Base-by-base conservation (phyloP, 768 basidiomycete genomes). In the Clavaria fumosa region DNA sequence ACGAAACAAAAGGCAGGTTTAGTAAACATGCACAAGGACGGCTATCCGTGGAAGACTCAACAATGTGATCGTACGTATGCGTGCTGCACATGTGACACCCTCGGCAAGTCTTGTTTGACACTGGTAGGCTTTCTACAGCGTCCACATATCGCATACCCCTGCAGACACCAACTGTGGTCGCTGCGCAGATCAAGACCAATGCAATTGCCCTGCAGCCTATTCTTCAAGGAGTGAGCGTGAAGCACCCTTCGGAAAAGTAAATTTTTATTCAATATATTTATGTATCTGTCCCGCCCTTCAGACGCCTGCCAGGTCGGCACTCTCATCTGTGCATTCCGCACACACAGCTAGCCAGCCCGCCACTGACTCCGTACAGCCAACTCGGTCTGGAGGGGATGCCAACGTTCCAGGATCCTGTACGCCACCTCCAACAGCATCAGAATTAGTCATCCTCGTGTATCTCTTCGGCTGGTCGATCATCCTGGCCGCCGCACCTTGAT, bases 21-120 rank as follows among this genome's bases (percentile, higher is more conserved):
- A 4, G 70, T 85, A 1, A 68, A 70, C 3, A 66, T 67, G 49
- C 85, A 89, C 52, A 85, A 85, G 53, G 65, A 73, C 31, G 79
- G 80, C 0, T 89, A 85, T 50, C 84, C 85, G 2, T 89, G 85
- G 85, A 81, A 71, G 53, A 61, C 66, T 35, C 69, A 72, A 39
- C 85, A 88, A 51, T 86, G 84, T 46, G 80, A 85, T 53, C 59
- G 84, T 88, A 48, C 43, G 72, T 53, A 23, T 22, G 30, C 23
- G 36, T 21, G 43, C 2, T 31, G 11, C 11, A 40, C n/a, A n/a
- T n/a, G n/a, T n/a, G n/a, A n/a, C n/a, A n/a, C n/a, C n/a, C n/a
- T n/a, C n/a, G n/a, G n/a, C n/a, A 26, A 5, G n/a, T 38, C 18
- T 22, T 24, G 27, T 31, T 1, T 31, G 20, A 20, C 23, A 18